phyloP scores from a whole-genome alignment of 352 stramenopile species.

The Phytophthora tubulina region DNA sequence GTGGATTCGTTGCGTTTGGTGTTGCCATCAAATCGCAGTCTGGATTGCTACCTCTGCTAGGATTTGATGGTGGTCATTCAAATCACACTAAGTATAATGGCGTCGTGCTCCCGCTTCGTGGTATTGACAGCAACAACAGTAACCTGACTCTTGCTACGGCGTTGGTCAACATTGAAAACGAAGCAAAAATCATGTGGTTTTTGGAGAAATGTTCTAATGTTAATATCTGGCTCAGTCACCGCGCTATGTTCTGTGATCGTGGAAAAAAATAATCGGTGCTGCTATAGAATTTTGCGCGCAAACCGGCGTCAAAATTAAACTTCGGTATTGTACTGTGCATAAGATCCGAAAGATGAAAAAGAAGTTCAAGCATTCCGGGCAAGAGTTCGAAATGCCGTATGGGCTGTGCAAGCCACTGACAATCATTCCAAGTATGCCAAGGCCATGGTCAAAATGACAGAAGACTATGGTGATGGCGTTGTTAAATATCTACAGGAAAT shows the following conservation, averaged over 20 bases:
- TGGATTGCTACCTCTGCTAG: slow-evolving; percentile 5
- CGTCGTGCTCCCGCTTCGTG: background rate
- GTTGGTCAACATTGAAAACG: slow-evolving; percentile 3
- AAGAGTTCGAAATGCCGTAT: background rate
- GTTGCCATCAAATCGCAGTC: background rate
- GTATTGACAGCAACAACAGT: slow-evolving; percentile 9
- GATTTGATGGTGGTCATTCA: slow-evolving; percentile 22
- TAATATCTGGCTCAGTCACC: slow-evolving; percentile 2
- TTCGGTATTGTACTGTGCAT: background rate
- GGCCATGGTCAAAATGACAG: background rate
- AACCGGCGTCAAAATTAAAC: background rate
- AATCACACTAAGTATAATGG: slow-evolving; percentile 23
- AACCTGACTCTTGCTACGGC: slow-evolving; percentile 11
- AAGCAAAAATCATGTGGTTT: slow-evolving; percentile 16
- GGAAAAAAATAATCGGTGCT: background rate
- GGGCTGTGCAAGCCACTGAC: background rate
- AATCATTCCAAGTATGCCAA: background rate
- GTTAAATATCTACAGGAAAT: background rate
- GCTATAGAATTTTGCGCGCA: background rate
- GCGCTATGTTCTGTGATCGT: slow-evolving; percentile 4
- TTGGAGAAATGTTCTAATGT: background rate
- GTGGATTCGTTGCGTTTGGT: slow-evolving; percentile 13
- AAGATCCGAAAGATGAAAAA: background rate
- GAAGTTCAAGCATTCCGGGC: background rate
- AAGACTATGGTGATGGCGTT: background rate